Evolutionary conservation across 176 grass and related monocot genomes (phyloP), one percentile per base, ranked within the genome.

Genomic region (Bothriochloa decipiens): DNA sequence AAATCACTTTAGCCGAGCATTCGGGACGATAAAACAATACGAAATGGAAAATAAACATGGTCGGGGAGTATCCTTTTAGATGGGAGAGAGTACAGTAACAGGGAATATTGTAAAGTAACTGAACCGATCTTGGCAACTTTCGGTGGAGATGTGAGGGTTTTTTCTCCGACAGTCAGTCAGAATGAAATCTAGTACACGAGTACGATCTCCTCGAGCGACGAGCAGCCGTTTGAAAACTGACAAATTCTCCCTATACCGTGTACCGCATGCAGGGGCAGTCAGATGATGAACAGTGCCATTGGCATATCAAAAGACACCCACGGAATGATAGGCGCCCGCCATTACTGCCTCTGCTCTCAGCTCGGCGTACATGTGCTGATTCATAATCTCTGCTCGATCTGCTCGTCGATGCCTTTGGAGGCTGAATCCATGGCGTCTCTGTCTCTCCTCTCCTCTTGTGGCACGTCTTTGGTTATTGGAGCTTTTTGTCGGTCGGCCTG

Each of bases 121-220:
- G 40, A 78, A 11, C 8, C 4, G 53, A 63, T 78, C 12, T 4
- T 11, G 13, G 1, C 11, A 22, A 32, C 40, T 43, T 45, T 42
- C 10, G 29, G 29, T 25, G 58, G 22, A 47, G 68, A 37, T 15
- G n/a, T 8, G 23, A 64, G 58, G 69, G 43, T 32, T n/a, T 79
- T 53, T 86, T 55, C 25, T 27, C 63, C 73, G 85, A 70, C 81
- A 80, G 61, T 12, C 69, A 41, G 80, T 84, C 81, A 87, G 69
- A 81, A 13, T 20, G 68, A 83, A 87, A 84, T 87, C 69, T 75
- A 80, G 85, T 76, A 85, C 77, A 1, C 57, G 9, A 22, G 65
- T 4, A n/a, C 73, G 42, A 40, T 16, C 61, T 74, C 65, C 79
- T 81, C 37, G 47, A 57, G 12, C n/a, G 2, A 57, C 29, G 65